A percentile compares a stretch with the other conserved stretches of the same genome.
phyloP scores from a whole-genome alignment of 768 basidiomycete species.

The Tubosaeta brunneosetosa region DNA sequence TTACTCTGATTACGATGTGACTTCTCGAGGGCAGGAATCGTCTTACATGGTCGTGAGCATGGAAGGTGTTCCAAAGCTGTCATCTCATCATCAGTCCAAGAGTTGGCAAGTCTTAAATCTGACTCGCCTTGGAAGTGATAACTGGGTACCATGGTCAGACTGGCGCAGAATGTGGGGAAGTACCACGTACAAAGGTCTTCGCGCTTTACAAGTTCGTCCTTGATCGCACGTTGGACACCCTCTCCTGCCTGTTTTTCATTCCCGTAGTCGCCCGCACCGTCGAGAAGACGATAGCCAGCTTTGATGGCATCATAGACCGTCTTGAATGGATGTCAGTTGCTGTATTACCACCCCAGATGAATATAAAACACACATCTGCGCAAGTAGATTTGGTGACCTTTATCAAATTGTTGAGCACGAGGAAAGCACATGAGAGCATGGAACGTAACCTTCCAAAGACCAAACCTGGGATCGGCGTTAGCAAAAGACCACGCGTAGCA shows the following conservation, averaged over 20 bases:
- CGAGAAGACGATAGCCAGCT: slow-evolving; percentile 80
- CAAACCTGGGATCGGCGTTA: slow-evolving; percentile 43
- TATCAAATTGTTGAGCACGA: not conserved
- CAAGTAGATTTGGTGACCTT: slow-evolving; percentile 58
- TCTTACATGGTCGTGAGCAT: slow-evolving; percentile 69
- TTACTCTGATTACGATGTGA: not conserved
- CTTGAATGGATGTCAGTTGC: slow-evolving; percentile 31
- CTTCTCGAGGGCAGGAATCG: not conserved
- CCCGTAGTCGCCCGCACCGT: slow-evolving; percentile 83
- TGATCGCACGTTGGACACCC: slow-evolving; percentile 72
- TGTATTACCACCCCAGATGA: not conserved
- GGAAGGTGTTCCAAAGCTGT: slow-evolving; percentile 87
- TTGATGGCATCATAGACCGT: slow-evolving; percentile 85
- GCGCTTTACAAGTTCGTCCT: slow-evolving; percentile 78
- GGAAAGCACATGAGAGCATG: not conserved
- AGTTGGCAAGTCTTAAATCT: not conserved
- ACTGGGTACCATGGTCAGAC: slow-evolving; percentile 36
- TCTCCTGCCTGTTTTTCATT: slow-evolving; percentile 85
- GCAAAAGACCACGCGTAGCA: not conserved
- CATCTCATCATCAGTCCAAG: slow-evolving; percentile 4
- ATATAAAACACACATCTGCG: slow-evolving; percentile 45
- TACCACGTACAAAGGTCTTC: slow-evolving; percentile 73
- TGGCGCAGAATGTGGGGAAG: not conserved
- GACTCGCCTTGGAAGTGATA: slow-evolving; percentile 73
- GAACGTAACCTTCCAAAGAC: slow-evolving; percentile 61